Base-by-base conservation (phyloP, 2,329 filamentous ascomycete genomes). In the Aureobasidium sp. region DNA sequence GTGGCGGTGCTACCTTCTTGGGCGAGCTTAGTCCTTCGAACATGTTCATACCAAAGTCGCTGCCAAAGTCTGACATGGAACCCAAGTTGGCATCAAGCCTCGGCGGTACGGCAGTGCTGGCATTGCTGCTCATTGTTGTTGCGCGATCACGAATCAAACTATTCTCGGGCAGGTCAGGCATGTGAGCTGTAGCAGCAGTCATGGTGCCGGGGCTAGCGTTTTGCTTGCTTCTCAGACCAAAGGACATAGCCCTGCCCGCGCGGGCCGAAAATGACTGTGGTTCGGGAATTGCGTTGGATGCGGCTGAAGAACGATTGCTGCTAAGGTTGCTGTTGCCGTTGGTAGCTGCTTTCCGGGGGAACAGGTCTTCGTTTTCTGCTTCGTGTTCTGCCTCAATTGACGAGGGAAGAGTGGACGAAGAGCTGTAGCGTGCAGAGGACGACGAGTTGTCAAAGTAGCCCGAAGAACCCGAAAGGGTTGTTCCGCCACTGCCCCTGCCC, bases 371-470 rank as follows among this genome's bases (percentile, higher is more conserved):
- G 46, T 70, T 63, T n/a, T 73, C 71, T 61, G 65, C 64, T 60
- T 71, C 68, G 51, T 67, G 67, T 52, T 75, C 72, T 64, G 69
- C 69, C 57, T 83, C 82, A 13, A 80, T 74, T n/a, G 80, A 83
- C 23, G 80, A 83, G 41, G 81, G 82, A 42, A 82, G 73, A 8
- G 81, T 83, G 8, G 81, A 83, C 7, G 81, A 80, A 34, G 79
- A 82, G 70, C 80, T 83, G 65, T 79, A 76, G 50, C 80, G 79
- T 47, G 78, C 78, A 44, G 81, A 82, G 17, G 73, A 71, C 50
- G 72, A 70, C 41, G 74, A 74, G 41, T 70, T 74, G 52, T 74
- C 72, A 69, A 74, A 72, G 65, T 75, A 74, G 57, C 75, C 75
- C 50, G 77, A 79, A 26, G 77, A 79, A 56, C 72, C 73, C 27